Evolutionary conservation across 2,329 filamentous ascomycete genomes (phyloP).

Genomic region (Rasamsonia emersonii): DNA sequence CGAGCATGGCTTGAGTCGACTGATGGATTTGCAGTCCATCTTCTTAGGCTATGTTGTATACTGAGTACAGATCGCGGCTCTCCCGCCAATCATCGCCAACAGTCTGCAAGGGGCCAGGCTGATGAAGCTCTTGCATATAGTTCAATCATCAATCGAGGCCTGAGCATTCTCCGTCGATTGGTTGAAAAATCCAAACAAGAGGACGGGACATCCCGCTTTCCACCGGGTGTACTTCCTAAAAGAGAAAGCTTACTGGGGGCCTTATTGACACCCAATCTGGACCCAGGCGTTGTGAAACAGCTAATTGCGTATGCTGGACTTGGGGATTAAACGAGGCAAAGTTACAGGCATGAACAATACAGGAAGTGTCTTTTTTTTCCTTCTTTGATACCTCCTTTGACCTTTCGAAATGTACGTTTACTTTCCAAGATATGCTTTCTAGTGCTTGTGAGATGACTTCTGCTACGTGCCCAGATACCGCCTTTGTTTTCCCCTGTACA

Average conservation of each 20-base stretch:
- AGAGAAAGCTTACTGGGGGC: conserved; percentile 60
- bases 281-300: conserved; percentile 56
- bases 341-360: too few relatives aligned
- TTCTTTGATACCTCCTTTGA: too few relatives aligned
- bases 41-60: conserved; percentile 66
- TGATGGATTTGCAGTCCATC: conserved; percentile 73
- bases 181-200: conserved; percentile 55
- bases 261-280: conserved; percentile 57
- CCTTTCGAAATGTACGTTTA: too few relatives aligned
- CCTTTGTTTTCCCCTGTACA: too few relatives aligned
- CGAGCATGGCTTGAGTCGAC: conserved; percentile 73
- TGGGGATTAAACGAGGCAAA: conserved; percentile 35
- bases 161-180: conserved; percentile 59
- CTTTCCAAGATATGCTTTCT: too few relatives aligned
- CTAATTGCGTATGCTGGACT: conserved; percentile 56
- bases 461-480: too few relatives aligned
- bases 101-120: conserved; percentile 25
- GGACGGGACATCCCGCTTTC: conserved; percentile 47
- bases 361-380: too few relatives aligned
- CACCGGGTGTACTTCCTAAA: conserved; percentile 55
- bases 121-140: conserved; percentile 36
- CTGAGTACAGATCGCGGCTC: conserved; percentile 57
- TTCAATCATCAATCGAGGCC: conserved; percentile 57
- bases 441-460: too few relatives aligned
- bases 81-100: conserved; percentile 25